These are phyloP conservation scores for Crucibulum laeve DNA, from an alignment of 768 basidiomycete species.

Conservation along the genomic window DNA sequence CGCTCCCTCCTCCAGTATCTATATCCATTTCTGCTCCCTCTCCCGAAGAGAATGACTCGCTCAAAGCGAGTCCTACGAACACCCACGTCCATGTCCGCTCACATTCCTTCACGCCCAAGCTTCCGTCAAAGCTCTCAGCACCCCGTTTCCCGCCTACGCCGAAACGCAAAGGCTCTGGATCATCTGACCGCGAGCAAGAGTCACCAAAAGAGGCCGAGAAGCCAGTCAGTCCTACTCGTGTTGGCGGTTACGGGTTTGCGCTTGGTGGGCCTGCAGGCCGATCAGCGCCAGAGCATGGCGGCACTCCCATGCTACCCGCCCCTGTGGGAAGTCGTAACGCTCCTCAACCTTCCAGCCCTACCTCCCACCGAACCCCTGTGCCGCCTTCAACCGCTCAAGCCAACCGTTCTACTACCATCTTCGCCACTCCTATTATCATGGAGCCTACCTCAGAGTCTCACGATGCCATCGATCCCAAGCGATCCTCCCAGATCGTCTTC, in stretches of 20 bases:
- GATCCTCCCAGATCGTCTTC: slow-evolving; percentile 77
- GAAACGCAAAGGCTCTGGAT: slow-evolving; percentile 49
- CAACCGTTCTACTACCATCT: slow-evolving; percentile 25
- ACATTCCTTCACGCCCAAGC: slow-evolving; percentile 67
- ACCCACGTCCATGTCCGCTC: slow-evolving; percentile 58
- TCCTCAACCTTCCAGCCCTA: neutral
- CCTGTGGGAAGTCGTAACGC: no score
- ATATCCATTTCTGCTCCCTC: slow-evolving; percentile 45
- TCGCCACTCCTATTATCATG: slow-evolving; percentile 46
- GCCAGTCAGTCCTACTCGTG: neutral
- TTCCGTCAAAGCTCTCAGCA: slow-evolving; percentile 63
- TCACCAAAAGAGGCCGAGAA: neutral
- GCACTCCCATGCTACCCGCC: no score
- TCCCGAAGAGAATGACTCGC: slow-evolving; percentile 22
- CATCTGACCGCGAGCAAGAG: slow-evolving; percentile 29
- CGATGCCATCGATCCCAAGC: slow-evolving; percentile 35
- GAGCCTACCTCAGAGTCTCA: slow-evolving; percentile 33
- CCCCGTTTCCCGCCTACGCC: slow-evolving; percentile 53
- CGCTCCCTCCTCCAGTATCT: slow-evolving; percentile 34
- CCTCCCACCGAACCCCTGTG: neutral
- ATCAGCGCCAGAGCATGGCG: no score
- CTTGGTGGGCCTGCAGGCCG: slow-evolving; percentile 16
- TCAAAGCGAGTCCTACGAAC: slow-evolving; percentile 16
- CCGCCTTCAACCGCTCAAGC: slow-evolving; percentile 3
- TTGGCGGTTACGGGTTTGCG: slow-evolving; percentile 14